Base-by-base conservation (phyloP, 2,329 filamentous ascomycete genomes). In the Fusarium poae region DNA sequence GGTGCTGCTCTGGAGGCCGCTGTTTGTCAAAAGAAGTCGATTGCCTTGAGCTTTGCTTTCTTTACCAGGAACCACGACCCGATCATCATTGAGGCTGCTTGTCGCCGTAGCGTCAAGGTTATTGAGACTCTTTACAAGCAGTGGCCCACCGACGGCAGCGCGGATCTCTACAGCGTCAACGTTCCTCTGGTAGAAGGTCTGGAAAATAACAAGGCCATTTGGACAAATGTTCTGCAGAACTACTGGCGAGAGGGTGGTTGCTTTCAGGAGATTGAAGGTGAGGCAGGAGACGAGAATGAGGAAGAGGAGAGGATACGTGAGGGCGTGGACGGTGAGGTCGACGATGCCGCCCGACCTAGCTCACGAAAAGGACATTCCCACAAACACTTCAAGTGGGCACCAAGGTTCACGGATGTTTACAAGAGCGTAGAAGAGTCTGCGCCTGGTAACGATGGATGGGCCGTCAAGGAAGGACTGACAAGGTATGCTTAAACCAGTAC, bases 341-440 rank as follows among this genome's bases (percentile, higher is more conserved):
- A 79, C 45, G 81, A 66, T 59, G 71, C 76, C 45, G 77, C 77
- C 6, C 67, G 57, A 8, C 57, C 60, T 70, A 70, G 73, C 39
- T 75, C 52, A 13, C 55, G 60, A 40, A 74, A 80, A 40, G 81
- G 85, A 30, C 90, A 93, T 77, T 86, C 83, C 57, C 93, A 97
- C 79, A 93, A 92, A 78, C 92, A 97, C 79, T 98, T 97, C 84
- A 97, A 95, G 80, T 98, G 96, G 96, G 89, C 92, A 48, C 96
- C 95, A 4, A 88, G 88, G 67, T 96, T 98, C 79, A 85, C 88
- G 34, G 94, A 97, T 79, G 93, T 98, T 4, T 93, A 93, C 79
- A 88, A 91, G 76, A 94, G 92, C 71, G 94, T 97, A n/a, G 89
- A 94, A 72, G 87, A 91, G 68, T 89, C 91, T 39, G 83, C 84